A percentile compares a stretch with the other conserved stretches of the same genome.
phyloP scores from a whole-genome alignment of 441 rosid species.

The Lepidium campestre region DNA sequence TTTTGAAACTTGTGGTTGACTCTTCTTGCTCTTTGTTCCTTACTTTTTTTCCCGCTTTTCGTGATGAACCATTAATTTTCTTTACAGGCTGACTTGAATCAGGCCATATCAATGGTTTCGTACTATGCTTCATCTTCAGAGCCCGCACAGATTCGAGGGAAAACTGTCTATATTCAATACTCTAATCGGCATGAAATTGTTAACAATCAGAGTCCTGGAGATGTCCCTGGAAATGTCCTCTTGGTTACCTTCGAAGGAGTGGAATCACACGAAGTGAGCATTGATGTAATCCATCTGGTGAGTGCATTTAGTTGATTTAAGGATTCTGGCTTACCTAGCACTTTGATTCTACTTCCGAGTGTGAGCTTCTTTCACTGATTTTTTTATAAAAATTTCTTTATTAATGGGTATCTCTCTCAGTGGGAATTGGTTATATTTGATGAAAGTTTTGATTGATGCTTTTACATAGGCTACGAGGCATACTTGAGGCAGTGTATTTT shows the following conservation, averaged over 20 bases:
- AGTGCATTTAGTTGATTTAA: constrained; percentile 21
- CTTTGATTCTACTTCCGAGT: not conserved
- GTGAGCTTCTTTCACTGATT: constrained; percentile 1
- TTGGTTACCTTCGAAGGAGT: constrained; percentile 95
- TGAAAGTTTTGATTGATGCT: not conserved
- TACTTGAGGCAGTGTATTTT: constrained; percentile 4
- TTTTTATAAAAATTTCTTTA: not conserved
- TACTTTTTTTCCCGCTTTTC: not conserved
- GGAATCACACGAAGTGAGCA: constrained; percentile 92
- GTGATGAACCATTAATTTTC: not conserved
- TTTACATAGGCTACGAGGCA: not conserved
- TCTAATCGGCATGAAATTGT: constrained; percentile 97
- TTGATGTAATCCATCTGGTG: constrained; percentile 94
- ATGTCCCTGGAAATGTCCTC: constrained; percentile 94
- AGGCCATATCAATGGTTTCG: constrained; percentile 97
- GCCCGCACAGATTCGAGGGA: constrained; percentile 97
- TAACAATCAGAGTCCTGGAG: constrained; percentile 99
- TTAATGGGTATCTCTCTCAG: not conserved
- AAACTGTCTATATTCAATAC: constrained; percentile 92
- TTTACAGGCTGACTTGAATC: constrained; percentile 79
- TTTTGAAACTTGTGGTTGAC: not conserved
- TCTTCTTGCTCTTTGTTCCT: not conserved
- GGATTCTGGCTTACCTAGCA: not conserved
- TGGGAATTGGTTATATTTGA: not conserved
- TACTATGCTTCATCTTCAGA: constrained; percentile 97